Percentiles rank a stretch among this genome's conserved stretches.
These are phyloP conservation scores for Penicillium expansum DNA, from an alignment of 2,329 filamentous ascomycete species.

Conservation along the genomic window DNA sequence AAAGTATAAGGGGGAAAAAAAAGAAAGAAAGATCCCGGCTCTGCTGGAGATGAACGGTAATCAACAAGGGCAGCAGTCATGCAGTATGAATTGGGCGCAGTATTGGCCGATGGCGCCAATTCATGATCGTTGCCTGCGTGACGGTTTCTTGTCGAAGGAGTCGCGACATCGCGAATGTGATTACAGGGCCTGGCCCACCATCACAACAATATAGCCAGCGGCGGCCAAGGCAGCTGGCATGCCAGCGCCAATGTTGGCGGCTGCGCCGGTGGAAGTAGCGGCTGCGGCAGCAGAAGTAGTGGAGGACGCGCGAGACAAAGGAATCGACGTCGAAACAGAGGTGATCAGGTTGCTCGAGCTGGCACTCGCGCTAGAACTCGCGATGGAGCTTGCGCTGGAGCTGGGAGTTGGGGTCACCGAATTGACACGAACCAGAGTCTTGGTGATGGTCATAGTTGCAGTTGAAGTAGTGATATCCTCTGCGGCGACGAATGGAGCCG, in stretches of 20 bases:
- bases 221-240: slow-evolving; percentile 33
- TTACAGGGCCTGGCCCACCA: slow-evolving; percentile 38
- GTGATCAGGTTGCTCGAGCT: slow-evolving; percentile 8
- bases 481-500: slow-evolving; percentile 31
- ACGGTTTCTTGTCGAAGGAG: not conserved
- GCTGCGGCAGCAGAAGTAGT: slow-evolving; percentile 15
- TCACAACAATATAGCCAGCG: slow-evolving; percentile 39
- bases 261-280: slow-evolving; percentile 21
- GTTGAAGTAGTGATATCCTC: slow-evolving; percentile 29
- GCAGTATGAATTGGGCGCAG: not conserved
- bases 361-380: not conserved
- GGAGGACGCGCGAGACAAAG: slow-evolving; percentile 12
- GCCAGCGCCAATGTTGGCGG: slow-evolving; percentile 19
- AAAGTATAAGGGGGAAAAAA: slow-evolving; percentile 20
- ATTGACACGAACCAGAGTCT: slow-evolving; percentile 46
- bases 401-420: slow-evolving; percentile 33
- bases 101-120: not conserved
- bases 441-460: slow-evolving; percentile 41
- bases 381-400: not conserved
- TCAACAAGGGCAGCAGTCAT: slow-evolving; percentile 5
- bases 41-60: slow-evolving; percentile 24
- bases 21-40: slow-evolving; percentile 20
- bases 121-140: slow-evolving; percentile 1
- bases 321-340: slow-evolving; percentile 23
- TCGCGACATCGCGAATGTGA: slow-evolving; percentile 2